Conservation (phyloP, 2,329 filamentous ascomycete genomes). For the Cladosporium sp. region DNA sequence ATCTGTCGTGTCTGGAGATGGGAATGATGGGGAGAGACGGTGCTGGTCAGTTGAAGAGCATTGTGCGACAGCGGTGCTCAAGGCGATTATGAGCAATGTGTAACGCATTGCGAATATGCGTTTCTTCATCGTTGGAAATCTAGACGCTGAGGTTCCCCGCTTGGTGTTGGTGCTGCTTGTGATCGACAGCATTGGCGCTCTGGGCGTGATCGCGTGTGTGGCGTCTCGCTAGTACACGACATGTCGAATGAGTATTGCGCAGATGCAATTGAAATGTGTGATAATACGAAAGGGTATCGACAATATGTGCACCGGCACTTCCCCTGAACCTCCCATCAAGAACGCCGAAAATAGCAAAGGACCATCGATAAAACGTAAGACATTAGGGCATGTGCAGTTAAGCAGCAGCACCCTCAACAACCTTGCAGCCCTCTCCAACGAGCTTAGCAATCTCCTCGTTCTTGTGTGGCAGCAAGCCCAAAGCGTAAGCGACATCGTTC, state of each 20-base stretch:
- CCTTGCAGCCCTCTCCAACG: conserved; percentile 70
- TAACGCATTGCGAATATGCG: neutral
- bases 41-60: neutral
- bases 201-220: neutral
- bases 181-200: neutral
- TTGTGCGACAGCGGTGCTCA: neutral
- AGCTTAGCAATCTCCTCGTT: conserved; percentile 84
- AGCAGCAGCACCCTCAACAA: conserved; percentile 46
- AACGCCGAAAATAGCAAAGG: neutral
- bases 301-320: neutral
- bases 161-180: neutral
- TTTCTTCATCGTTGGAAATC: neutral
- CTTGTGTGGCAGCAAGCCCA: conserved; percentile 88
- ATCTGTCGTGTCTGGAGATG: neutral
- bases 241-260: neutral
- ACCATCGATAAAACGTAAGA: neutral
- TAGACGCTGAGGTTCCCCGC: conserved; percentile 1
- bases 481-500: conserved; percentile 93
- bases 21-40: neutral
- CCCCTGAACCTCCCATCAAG: neutral
- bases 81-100: neutral
- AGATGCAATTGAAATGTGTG: neutral
- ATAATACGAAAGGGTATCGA: conserved; percentile 19
- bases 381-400: neutral
- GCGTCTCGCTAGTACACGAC: neutral